Evolutionary conservation across 495 filamentous ascomycete species (phyloP).

Genomic region (Neurospora terricola): DNA sequence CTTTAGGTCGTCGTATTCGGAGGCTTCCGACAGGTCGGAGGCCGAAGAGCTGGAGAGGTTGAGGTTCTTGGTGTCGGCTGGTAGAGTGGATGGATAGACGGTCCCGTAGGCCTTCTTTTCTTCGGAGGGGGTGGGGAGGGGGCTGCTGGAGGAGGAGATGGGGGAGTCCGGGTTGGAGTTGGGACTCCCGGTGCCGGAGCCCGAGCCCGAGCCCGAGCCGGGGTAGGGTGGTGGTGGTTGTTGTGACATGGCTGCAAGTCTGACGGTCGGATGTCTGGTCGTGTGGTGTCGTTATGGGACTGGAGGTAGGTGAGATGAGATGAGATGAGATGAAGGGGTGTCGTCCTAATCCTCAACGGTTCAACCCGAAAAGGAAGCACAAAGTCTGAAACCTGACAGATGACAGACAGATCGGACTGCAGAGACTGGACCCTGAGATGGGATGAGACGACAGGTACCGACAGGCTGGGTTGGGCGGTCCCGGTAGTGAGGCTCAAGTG

Average conservation of each 20-base stretch:
- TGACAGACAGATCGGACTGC: neutral
- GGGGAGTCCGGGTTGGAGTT: neutral
- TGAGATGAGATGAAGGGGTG: neutral
- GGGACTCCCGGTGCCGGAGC: neutral
- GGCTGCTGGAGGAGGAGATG: neutral
- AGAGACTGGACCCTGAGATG: neutral
- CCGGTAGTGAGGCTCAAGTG: neutral
- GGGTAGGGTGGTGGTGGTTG: neutral
- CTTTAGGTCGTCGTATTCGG: neutral
- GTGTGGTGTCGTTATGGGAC: neutral
- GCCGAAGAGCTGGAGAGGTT: neutral
- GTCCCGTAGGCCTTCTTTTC: neutral
- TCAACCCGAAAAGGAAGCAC: neutral
- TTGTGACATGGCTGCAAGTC: neutral
- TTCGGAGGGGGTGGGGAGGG: neutral
- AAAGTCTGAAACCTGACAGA: neutral
- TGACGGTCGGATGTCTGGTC: neutral
- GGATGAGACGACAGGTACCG: neutral
- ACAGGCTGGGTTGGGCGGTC: neutral
- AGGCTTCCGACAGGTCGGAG: constrained; percentile 1
- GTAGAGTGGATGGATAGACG: neutral
- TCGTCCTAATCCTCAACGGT: too few relatives aligned
- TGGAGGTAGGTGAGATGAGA: neutral
- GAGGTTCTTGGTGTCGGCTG: neutral
- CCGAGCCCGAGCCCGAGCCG: neutral